phyloP scores from a whole-genome alignment of 495 filamentous ascomycete species.

The Elaphomyces granulatus region DNA sequence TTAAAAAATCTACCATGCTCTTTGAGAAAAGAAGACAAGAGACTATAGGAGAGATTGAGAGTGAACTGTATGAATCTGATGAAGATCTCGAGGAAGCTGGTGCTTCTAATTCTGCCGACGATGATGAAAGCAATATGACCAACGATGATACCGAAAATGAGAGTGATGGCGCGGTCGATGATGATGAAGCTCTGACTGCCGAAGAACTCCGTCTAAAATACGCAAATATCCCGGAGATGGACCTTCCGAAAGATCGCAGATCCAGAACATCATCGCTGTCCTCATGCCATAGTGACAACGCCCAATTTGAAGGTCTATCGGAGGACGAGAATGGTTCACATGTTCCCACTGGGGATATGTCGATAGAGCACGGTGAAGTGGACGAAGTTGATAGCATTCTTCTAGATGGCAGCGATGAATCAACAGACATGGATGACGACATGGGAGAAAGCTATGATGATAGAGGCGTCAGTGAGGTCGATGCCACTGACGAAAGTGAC shows the following conservation, averaged over 20 bases:
- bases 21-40: conserved; percentile 41
- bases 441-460: conserved; percentile 54
- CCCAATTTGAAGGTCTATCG: conserved; percentile 5
- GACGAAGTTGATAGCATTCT: conserved; percentile 56
- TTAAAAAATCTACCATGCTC: conserved; percentile 50
- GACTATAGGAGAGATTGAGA: conserved; percentile 29
- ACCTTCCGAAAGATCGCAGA: neutral
- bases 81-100: conserved; percentile 30
- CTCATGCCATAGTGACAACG: neutral
- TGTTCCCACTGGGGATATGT: conserved; percentile 12
- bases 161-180: conserved; percentile 34
- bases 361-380: conserved; percentile 23
- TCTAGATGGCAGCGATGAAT: conserved; percentile 64
- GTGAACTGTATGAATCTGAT: conserved; percentile 35
- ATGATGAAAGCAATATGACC: conserved; percentile 62
- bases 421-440: conserved; percentile 81
- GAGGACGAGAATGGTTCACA: conserved; percentile 18
- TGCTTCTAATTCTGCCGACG: conserved; percentile 18
- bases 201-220: conserved; percentile 73
- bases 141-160: conserved; percentile 30
- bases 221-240: conserved; percentile 40
- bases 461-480: conserved; percentile 32
- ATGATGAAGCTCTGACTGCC: conserved; percentile 62
- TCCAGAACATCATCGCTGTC: neutral
- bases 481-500: conserved; percentile 36